Evolutionary conservation across 371 early-diverging fungal genomes (phyloP).

Genomic region (Circinella minor): DNA sequence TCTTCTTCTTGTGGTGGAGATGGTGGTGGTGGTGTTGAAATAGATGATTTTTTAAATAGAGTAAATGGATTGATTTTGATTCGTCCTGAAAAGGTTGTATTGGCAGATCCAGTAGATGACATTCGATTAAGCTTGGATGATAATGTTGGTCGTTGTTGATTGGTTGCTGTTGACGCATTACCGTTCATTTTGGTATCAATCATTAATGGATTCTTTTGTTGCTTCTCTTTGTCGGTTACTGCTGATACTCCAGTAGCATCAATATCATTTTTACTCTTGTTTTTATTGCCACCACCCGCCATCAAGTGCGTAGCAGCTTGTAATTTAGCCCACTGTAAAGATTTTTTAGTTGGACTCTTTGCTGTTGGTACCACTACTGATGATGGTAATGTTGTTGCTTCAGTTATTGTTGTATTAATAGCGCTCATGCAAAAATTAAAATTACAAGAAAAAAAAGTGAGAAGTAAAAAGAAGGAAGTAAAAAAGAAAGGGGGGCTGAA

Average conservation of each 20-base stretch:
- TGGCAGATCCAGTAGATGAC: not conserved
- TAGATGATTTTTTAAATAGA: slow-evolving; percentile 8
- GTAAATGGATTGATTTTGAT: slow-evolving; percentile 3
- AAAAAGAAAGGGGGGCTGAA: not conserved
- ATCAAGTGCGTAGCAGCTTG: slow-evolving; percentile 16
- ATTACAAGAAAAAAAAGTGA: slow-evolving; percentile 1
- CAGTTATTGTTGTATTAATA: not conserved
- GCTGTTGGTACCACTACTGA: not conserved
- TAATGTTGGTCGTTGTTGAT: slow-evolving; percentile 1
- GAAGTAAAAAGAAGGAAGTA: not conserved
- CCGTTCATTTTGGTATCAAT: not conserved
- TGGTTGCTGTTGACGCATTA: not conserved
- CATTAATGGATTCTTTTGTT: not conserved
- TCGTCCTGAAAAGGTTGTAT: not conserved
- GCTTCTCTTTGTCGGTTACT: not conserved
- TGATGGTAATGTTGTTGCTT: slow-evolving; percentile 2
- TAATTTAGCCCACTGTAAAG: slow-evolving; percentile 17
- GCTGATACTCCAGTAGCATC: not conserved
- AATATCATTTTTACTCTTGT: not conserved
- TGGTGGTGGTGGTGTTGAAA: not conserved
- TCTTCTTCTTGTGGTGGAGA: not conserved
- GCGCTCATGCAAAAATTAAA: not conserved
- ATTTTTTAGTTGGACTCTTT: not conserved
- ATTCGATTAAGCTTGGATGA: slow-evolving; percentile 4
- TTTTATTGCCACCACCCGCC: not conserved